Base-by-base conservation (phyloP, 768 basidiomycete genomes). In the Pulveroboletus ravenelii region DNA sequence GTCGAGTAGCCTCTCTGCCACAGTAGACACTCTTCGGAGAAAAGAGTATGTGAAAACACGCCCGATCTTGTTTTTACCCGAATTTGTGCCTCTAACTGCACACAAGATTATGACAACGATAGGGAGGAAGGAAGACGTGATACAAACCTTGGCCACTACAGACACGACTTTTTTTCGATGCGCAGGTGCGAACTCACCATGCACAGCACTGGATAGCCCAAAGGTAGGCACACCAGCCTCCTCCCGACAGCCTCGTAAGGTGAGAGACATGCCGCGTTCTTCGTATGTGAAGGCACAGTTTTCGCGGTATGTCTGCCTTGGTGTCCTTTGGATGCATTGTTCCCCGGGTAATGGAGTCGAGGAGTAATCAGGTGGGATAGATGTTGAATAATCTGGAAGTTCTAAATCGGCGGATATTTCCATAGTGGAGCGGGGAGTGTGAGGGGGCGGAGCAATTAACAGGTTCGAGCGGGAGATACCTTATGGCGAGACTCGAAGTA, bases 311-410 rank as follows among this genome's bases (percentile, higher is more conserved):
- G 45, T 23, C n/a, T 47, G 48, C 15, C 31, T 53, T 23, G 67
- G 78, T 0, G 80, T 77, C 39, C 72, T 73, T 37, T 80, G 76
- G 8, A 87, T 75, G 15, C 71, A 70, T 47, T 71, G 69, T 56
- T 87, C 85, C 25, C 75, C 79, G 3, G 65, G 69, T 5, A 72
- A 62, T 31, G 79, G 82, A 25, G 75, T 74, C 32, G 63, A 74
- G 42, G 85, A 81, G 60, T 87, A 88, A 8, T 68, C 61, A 1
- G 85, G 85, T 25, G 78, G 78, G 2, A 67, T 65, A 6, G 82
- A 77, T 2, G 78, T 73, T 0, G 80, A 73, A 60, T 87, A 87
- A 6, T 61, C 62, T 17, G 85, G 81, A 30, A 82, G 55, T 25
- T 48, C 54, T 48, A 52, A 47, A 30, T 47, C 41, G 9, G 52